Evolutionary conservation across 2,329 filamentous ascomycete species (phyloP).

Genomic region (Clarireedia sp.): DNA sequence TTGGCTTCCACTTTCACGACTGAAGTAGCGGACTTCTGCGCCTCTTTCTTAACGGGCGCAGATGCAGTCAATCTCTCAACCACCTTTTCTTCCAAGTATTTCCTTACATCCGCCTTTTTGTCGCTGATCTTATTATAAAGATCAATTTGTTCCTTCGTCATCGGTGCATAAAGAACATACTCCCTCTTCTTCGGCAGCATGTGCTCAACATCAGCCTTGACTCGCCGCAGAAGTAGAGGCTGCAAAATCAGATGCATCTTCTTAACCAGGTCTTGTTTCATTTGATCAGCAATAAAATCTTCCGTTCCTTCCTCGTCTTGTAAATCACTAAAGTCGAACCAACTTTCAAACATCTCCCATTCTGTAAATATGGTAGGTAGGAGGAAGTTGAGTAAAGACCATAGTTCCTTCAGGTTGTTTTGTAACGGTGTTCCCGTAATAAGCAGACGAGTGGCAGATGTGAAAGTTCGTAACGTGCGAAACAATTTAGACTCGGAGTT

Average conservation of each 20-base stretch:
- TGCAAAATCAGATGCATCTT: slow-evolving; percentile 92
- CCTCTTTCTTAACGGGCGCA: slow-evolving; percentile 36
- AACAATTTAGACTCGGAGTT: slow-evolving; percentile 92
- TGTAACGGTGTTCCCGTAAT: slow-evolving; percentile 94
- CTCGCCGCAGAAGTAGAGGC: slow-evolving; percentile 75
- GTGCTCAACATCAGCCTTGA: slow-evolving; percentile 89
- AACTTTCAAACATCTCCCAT: slow-evolving; percentile 84
- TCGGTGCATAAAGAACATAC: slow-evolving; percentile 88
- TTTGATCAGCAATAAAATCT: slow-evolving; percentile 70
- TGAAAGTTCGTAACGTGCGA: slow-evolving; percentile 78
- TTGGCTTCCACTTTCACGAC: slow-evolving; percentile 8
- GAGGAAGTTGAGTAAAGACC: slow-evolving; percentile 90
- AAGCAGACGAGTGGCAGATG: slow-evolving; percentile 80
- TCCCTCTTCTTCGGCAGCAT: slow-evolving; percentile 93
- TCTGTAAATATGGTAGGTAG: slow-evolving; percentile 90
- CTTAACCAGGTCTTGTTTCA: slow-evolving; percentile 69
- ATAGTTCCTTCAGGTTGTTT: slow-evolving; percentile 90
- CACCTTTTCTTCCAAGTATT: slow-evolving; percentile 76
- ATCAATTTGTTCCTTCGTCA: slow-evolving; percentile 85
- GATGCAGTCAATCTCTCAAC: slow-evolving; percentile 52
- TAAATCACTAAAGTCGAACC: slow-evolving; percentile 95
- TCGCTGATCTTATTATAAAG: slow-evolving; percentile 64
- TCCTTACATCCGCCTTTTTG: slow-evolving; percentile 52
- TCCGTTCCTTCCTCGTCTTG: slow-evolving; percentile 74
- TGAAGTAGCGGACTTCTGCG: slow-evolving; percentile 12